Base-by-base conservation (phyloP, 208 protist species). In the Vickermania spadyakhi region DNA sequence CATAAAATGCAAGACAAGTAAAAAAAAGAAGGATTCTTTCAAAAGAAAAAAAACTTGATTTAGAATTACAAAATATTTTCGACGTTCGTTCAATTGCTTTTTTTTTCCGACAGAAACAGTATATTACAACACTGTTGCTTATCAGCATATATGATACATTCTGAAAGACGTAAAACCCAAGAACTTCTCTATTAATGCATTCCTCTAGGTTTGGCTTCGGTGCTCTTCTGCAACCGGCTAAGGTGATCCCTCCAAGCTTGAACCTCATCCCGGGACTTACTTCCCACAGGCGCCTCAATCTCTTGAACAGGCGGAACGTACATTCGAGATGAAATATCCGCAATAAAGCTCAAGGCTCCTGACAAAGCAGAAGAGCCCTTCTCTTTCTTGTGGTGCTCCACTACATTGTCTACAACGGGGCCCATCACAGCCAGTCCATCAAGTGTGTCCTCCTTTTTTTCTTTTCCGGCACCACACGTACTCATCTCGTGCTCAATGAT, bases 241-340 rank as follows among this genome's bases (percentile, higher is more conserved):
- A 69, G 54, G 28, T 62, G 61, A 11, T 79, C 64, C 5, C 52
- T 14, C 73, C 69, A 79, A 27, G 54, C 1, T 49, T 54, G 29
- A 13, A 45, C 52, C 3, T 74, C 58, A 23, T 79, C 73, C 2
- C 60, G 45, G 11, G 55, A 58, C 22, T 60, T 56, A 21, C 64
- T 79, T 55, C 68, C 73, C 28, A 62, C 55, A 30, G 68, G 73
- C 25, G 69, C 60, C 53, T 66, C 45, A 3, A 73, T 78, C 30
- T 63, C 50, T 2, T 64, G 45, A 7, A 72, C 31, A 28, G 60
- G 70, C 31, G 65, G 53, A 18, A 77, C 45, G 2, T 66, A 57
- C 56, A 79, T 23, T 31, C 63, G 62, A 26, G 73, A 54, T 1
- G 73, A 74, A 59, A 79, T 61, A 28, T 76, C 58, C 18, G 77